These are phyloP conservation scores for Xylaria hypoxylon DNA, from an alignment of 2,329 filamentous ascomycete species.

Conservation along the genomic window DNA sequence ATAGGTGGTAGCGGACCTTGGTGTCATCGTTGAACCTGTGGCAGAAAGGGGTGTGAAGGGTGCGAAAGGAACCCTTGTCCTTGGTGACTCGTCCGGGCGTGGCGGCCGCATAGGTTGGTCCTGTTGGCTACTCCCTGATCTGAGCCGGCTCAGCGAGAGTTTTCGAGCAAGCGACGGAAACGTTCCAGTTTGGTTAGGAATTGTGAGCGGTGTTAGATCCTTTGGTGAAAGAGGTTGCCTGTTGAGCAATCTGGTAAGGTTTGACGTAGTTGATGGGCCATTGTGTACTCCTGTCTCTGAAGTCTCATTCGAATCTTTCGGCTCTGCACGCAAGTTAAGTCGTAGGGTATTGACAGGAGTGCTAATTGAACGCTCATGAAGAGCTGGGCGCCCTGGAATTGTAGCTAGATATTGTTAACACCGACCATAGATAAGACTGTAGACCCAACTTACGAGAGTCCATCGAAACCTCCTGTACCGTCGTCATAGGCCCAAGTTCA, in stretches of 20 bases:
- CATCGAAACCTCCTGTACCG: slow-evolving; percentile 74
- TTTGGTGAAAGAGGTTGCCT: slow-evolving; percentile 63
- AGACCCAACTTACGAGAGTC: slow-evolving; percentile 71
- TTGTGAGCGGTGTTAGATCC: slow-evolving; percentile 67
- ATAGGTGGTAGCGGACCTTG: slow-evolving; percentile 60
- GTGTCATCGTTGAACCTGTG: slow-evolving; percentile 56
- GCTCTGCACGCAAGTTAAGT: slow-evolving; percentile 57
- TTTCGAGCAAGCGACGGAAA: slow-evolving; percentile 53
- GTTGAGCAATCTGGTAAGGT: slow-evolving; percentile 33
- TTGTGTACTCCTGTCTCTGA: slow-evolving; percentile 4
- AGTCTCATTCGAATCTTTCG: slow-evolving; percentile 36
- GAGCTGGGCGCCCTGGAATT: slow-evolving; percentile 72
- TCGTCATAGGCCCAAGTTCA: slow-evolving; percentile 75
- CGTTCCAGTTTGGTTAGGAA: slow-evolving; percentile 57
- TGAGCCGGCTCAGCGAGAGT: slow-evolving; percentile 59
- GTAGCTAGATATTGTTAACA: slow-evolving; percentile 63
- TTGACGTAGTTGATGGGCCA: slow-evolving; percentile 22
- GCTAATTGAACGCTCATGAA: slow-evolving; percentile 73
- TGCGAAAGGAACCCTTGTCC: slow-evolving; percentile 55
- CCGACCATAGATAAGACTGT: slow-evolving; percentile 1
- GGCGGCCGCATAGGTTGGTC: slow-evolving; percentile 57
- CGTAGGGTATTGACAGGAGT: slow-evolving; percentile 66
- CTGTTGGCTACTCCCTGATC: slow-evolving; percentile 58
- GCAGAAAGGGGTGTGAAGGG: slow-evolving; percentile 59
- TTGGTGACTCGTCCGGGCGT: slow-evolving; percentile 61